Evolutionary conservation across 75 land plant species (phyloP), one percentile per base, ranked within the genome.

Genomic region (Selaginella tamariscina): DNA sequence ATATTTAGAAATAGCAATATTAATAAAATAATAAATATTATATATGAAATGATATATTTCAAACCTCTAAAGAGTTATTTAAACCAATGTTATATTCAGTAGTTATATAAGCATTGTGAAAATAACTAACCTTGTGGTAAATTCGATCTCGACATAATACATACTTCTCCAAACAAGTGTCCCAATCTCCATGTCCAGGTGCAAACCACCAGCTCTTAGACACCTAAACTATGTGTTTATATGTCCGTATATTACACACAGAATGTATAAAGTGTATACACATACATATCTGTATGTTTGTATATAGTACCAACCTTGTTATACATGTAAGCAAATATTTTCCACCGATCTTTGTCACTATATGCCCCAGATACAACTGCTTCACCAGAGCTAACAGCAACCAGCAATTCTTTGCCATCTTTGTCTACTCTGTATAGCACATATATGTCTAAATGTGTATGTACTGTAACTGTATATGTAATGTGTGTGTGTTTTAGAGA

Each of bases 161-260:
- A 70, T 92, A 92, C 70, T 81, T 86, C 70, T 92, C 97, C 68
- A 92, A 73, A 73, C 84, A 86, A 64, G 94, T 88, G 73, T 74
- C 77, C 89, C 89, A 92, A 80, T 92, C 97, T 31, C 97, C 97
- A 78, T 92, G 97, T 56, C 97, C 97, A 2, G 94, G 97, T 56
- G 84, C 84, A 78, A 80, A 92, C 97, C 97, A 92, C 97, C 97
- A 92, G 54, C 84, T 75, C 65, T 89, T 84, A 13, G 89, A 84
- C n/a, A 86, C 97, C 97, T 92, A 24, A 65, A 65, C 30, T 27
- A 29, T 65, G 15, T 57, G 62, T 11, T 11, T 49, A 49, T 11
- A 49, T 11, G 11, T 20, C 54, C 11, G 54, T 49, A 49, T 49
- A 49, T 11, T 11, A 11, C 11, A 49, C 11, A 49, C 11, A 49